Percentiles rank a stretch among this genome's conserved stretches.
Conservation (phyloP, 306 rosid genomes). For the Malus asiatica region DNA sequence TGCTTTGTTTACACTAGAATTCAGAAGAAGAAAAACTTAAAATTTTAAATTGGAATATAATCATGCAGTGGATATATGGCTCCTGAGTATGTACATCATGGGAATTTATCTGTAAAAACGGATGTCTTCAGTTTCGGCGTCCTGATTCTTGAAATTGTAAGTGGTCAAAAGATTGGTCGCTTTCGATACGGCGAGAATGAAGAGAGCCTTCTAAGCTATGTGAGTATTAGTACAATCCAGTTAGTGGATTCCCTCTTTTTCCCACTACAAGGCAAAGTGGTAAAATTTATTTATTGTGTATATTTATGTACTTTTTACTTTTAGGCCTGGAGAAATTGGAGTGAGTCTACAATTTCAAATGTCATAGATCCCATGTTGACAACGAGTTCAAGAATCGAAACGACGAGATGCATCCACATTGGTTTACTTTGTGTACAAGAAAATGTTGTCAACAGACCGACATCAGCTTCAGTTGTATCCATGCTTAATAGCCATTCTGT, state of each 20-base stretch:
- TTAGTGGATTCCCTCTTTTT: neutral
- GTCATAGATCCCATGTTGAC: neutral
- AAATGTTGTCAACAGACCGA: neutral
- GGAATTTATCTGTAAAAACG: slow-evolving; percentile 4
- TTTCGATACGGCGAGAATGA: neutral
- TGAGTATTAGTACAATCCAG: neutral
- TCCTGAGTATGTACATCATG: neutral
- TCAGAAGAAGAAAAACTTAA: neutral
- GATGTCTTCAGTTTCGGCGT: slow-evolving; percentile 22
- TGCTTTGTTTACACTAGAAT: neutral
- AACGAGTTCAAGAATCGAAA: neutral
- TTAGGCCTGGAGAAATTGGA: neutral
- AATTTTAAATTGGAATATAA: neutral
- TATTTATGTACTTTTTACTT: neutral
- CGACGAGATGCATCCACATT: neutral
- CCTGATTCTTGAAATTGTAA: slow-evolving; percentile 8
- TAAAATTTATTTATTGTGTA: neutral
- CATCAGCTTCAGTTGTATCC: neutral
- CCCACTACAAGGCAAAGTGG: neutral
- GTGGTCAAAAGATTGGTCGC: neutral
- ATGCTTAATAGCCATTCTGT: neutral
- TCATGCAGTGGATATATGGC: slow-evolving; percentile 21
- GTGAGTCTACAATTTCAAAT: neutral
- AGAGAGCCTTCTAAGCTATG: slow-evolving; percentile 1
- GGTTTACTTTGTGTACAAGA: neutral